Evolutionary conservation across 2,329 filamentous ascomycete genomes (phyloP).

Genomic region (Thelonectria rubi): DNA sequence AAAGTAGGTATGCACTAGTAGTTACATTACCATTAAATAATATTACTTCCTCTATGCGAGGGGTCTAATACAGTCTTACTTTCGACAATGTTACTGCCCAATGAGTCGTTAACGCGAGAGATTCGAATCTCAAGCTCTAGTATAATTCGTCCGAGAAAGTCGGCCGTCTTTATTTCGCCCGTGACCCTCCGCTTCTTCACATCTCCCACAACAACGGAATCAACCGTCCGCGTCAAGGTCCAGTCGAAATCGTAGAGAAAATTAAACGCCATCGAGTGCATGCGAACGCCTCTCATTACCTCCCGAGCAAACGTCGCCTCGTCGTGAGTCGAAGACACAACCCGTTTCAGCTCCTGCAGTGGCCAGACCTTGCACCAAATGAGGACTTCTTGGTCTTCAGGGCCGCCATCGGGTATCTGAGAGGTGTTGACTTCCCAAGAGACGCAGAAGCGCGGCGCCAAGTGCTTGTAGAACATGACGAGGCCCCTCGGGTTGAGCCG

Average conservation of each 20-base stretch:
- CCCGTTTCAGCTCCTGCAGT: slow-evolving; percentile 8
- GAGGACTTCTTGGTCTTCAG: neutral
- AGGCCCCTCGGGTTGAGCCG: slow-evolving; percentile 9
- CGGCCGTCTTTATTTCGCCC: slow-evolving; percentile 5
- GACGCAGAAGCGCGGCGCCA: slow-evolving; percentile 13
- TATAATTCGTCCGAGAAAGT: slow-evolving; percentile 13
- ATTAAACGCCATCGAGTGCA: slow-evolving; percentile 10
- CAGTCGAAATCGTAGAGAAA: slow-evolving; percentile 4
- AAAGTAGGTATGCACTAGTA: no score
- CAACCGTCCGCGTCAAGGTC: neutral
- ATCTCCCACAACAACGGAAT: neutral
- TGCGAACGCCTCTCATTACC: slow-evolving; percentile 14
- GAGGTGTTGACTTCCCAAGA: slow-evolving; percentile 11
- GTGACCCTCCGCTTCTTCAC: slow-evolving; percentile 5
- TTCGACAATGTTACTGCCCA: no score
- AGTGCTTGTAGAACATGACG: slow-evolving; percentile 19
- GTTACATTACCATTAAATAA: no score
- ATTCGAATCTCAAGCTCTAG: slow-evolving; percentile 12
- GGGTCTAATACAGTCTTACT: neutral
- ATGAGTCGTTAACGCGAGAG: neutral
- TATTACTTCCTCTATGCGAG: slow-evolving; percentile 16
- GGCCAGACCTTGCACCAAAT: slow-evolving; percentile 19
- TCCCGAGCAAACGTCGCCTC: slow-evolving; percentile 9
- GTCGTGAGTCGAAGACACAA: neutral
- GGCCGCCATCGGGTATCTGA: neutral